phyloP scores from a whole-genome alignment of 2,329 filamentous ascomycete genomes.

The Neonectria hederae region DNA sequence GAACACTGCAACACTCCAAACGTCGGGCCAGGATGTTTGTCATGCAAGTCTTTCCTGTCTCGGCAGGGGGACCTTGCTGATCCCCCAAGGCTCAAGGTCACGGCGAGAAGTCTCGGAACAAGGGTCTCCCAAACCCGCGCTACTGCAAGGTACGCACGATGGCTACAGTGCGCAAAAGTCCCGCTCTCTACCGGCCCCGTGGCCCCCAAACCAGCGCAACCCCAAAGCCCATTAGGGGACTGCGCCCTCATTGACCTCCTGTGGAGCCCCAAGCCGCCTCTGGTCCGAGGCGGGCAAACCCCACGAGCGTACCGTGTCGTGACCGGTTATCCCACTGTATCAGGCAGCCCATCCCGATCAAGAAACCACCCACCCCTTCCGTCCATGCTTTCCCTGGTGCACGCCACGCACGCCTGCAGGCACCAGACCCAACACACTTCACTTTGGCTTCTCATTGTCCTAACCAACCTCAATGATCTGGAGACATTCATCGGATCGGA shows the following conservation, averaged over 20 bases:
- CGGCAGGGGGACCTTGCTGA: slow-evolving; percentile 31
- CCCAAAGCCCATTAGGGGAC: slow-evolving; percentile 20
- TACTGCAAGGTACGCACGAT: slow-evolving; percentile 44
- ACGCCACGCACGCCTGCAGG: slow-evolving; percentile 1
- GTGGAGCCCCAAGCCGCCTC: not conserved
- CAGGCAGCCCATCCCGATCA: slow-evolving; percentile 14
- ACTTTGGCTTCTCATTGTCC: not conserved
- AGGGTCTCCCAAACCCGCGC: slow-evolving; percentile 23
- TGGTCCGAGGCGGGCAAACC: not conserved
- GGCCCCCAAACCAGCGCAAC: slow-evolving; percentile 36
- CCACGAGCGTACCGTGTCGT: slow-evolving; percentile 20
- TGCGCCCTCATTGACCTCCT: slow-evolving; percentile 16
- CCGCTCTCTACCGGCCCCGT: slow-evolving; percentile 16
- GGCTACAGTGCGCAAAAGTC: slow-evolving; percentile 17
- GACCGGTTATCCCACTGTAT: slow-evolving; percentile 14
- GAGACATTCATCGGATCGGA: not conserved
- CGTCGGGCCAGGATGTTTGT: slow-evolving; percentile 36
- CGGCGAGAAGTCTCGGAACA: slow-evolving; percentile 36
- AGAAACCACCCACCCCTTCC: slow-evolving; percentile 2
- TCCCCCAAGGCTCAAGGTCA: slow-evolving; percentile 39
- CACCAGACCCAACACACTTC: not conserved
- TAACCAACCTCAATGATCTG: slow-evolving; percentile 6
- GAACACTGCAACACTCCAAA: slow-evolving; percentile 21
- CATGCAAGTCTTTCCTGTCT: slow-evolving; percentile 39
- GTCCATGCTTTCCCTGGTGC: slow-evolving; percentile 5